phyloP scores from a whole-genome alignment of 768 basidiomycete species.

The Naganishia friedmannii region DNA sequence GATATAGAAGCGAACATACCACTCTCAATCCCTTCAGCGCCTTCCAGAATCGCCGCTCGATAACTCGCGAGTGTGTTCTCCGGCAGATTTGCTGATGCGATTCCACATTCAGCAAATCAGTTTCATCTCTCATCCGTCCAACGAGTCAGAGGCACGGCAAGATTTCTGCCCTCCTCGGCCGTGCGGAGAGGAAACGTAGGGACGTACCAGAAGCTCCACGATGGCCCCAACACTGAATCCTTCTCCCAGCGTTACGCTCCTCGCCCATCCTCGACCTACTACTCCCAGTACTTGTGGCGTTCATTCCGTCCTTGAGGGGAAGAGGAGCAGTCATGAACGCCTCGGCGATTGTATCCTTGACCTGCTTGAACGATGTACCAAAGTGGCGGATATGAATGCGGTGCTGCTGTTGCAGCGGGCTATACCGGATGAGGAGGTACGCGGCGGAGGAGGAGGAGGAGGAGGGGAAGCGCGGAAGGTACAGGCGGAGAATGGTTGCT shows the following conservation, averaged over 20 bases:
- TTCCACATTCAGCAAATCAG: too few species aligned
- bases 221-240: conserved; percentile 50
- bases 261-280: conserved; percentile 28
- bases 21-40: conserved; percentile 49
- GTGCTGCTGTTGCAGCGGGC: background rate
- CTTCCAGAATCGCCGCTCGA: conserved; percentile 48
- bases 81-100: conserved; percentile 44
- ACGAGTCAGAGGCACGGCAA: too few species aligned
- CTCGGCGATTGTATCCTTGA: conserved; percentile 10
- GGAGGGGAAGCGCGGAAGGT: background rate
- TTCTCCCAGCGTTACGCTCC: background rate
- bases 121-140: too few species aligned
- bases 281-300: too few species aligned
- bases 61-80: conserved; percentile 52
- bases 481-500: background rate
- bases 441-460: background rate
- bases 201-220: conserved; percentile 41
- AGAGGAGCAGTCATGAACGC: background rate
- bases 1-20: conserved; percentile 35
- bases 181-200: background rate
- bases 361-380: background rate
- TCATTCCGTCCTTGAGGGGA: background rate
- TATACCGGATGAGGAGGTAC: background rate
- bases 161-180: background rate
- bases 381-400: background rate